Percentiles rank a stretch among this genome's conserved stretches.
Conservation (phyloP, 1,284 basidiomycete species). For the Papiliotrema laurentii region DNA sequence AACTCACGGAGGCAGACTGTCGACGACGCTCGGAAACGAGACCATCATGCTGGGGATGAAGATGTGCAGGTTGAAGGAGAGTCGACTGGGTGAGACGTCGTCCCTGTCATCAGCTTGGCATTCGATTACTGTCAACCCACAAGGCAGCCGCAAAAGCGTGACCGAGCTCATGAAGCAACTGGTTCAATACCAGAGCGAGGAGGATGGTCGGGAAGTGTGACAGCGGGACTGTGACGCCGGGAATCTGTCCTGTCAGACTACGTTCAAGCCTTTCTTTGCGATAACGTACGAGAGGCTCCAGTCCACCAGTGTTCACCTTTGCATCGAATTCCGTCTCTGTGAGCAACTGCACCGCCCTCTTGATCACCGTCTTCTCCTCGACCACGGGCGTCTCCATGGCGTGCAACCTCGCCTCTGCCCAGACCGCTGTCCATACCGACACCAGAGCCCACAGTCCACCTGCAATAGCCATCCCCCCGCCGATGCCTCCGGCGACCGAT, state of each 20-base stretch:
- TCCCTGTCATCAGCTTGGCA: conserved; percentile 19
- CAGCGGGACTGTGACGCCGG: conserved; percentile 42
- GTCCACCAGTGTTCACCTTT: conserved; percentile 12
- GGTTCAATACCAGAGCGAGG: conserved; percentile 36
- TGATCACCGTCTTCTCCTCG: conserved; percentile 1
- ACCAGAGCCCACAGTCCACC: conserved; percentile 20
- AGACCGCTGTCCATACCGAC: conserved; percentile 28
- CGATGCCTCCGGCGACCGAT: conserved; percentile 8
- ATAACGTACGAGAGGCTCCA: conserved; percentile 35
- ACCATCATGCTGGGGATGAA: conserved; percentile 37
- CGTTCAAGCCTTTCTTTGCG: not conserved
- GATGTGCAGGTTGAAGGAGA: conserved; percentile 30
- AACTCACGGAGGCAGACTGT: conserved; percentile 24
- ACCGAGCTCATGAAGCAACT: conserved; percentile 44
- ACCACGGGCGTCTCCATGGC: conserved; percentile 10
- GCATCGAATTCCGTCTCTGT: not conserved
- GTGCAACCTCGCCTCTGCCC: conserved; percentile 28
- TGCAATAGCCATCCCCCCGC: conserved; percentile 1
- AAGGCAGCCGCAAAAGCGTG: conserved; percentile 41
- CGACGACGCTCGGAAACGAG: conserved; percentile 33
- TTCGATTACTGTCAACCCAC: conserved; percentile 12
- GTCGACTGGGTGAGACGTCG: conserved; percentile 28
- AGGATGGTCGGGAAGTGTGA: conserved; percentile 39
- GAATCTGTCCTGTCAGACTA: conserved; percentile 33
- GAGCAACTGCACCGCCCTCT: not conserved